Evolutionary conservation across 2,329 filamentous ascomycete species (phyloP), one percentile per base, ranked within the genome.

Genomic region (Fusarium begoniae): DNA sequence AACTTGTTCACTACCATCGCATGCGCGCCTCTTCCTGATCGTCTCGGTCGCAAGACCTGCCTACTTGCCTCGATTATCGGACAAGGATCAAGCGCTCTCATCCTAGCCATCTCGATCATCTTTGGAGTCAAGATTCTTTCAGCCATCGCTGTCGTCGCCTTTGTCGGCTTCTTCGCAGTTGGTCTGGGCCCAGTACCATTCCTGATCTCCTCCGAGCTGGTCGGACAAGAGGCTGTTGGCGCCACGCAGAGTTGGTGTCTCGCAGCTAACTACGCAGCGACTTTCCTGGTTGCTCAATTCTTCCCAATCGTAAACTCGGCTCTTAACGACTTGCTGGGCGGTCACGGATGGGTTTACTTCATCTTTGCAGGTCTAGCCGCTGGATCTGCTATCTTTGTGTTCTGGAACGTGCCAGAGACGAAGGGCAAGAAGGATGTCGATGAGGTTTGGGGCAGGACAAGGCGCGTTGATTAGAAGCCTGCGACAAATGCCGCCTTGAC

Each of bases 101-200:
- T 92, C 1, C 88, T 99, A 4, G 96, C 94, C 0, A 81, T 97
- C 10, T 94, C 94, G 5, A 97, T 99, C 67, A 88, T 92, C 54
- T 90, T 90, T 72, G 88, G 89, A 32, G 83, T 93, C 75, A 92
- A 95, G 78, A 83, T 93, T 6, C 84, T 98, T 18, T 97, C 94
- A 0, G 95, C 94, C 0, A 79, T 97, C 1, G 90, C 94, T 0
- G 95, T 97, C 1, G 86, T 98, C 17, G 84, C 92, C 32, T 99
- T 98, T 78, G 96, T 98, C 5, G 92, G 90, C 9, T 94, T 93
- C 79, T 99, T 98, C 77, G 96, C 94, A 1, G 89, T 98, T 20
- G 96, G 96, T 1, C 88, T 99, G 0, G 96, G 96, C 0, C 96
- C 96, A 0, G 94, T 99, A 2, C 96, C 96, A 0, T 99, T 98